These are phyloP conservation scores for Rhizopus microsporus DNA, from an alignment of 371 early-diverging fungal species.

Conservation along the genomic window DNA sequence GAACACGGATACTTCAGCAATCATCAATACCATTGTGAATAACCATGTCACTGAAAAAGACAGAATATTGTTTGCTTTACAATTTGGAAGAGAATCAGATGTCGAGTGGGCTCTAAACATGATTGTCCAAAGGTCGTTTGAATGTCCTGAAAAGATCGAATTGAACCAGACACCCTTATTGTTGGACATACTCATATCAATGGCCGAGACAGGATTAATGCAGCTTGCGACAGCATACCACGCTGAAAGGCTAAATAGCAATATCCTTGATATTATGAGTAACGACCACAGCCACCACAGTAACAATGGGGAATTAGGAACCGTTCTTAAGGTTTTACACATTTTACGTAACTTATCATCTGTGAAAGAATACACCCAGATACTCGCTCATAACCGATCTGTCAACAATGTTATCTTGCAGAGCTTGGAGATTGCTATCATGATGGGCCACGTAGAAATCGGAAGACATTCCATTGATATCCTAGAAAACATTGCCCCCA, in stretches of 20 bases:
- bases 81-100: constrained; percentile 64
- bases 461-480: constrained; percentile 67
- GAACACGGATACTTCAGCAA: neutral
- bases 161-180: constrained; percentile 66
- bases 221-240: constrained; percentile 1
- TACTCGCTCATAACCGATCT: constrained; percentile 44
- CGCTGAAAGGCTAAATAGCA: neutral
- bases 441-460: constrained; percentile 54
- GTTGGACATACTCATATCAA: constrained; percentile 49
- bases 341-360: constrained; percentile 76
- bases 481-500: constrained; percentile 63
- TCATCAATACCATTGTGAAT: neutral
- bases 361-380: constrained; percentile 54
- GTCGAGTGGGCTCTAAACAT: constrained; percentile 83
- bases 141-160: constrained; percentile 52
- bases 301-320: constrained; percentile 38
- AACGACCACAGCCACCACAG: neutral
- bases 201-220: constrained; percentile 8
- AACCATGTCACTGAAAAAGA: constrained; percentile 49
- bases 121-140: constrained; percentile 65
- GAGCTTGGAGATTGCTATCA: constrained; percentile 57
- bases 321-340: constrained; percentile 71
- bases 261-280: constrained; percentile 10
- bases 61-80: constrained; percentile 72
- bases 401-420: constrained; percentile 56